Percentiles rank a stretch among this genome's conserved stretches.
Conservation (phyloP, 805 yeast species). For the Torulaspora delbrueckii region DNA sequence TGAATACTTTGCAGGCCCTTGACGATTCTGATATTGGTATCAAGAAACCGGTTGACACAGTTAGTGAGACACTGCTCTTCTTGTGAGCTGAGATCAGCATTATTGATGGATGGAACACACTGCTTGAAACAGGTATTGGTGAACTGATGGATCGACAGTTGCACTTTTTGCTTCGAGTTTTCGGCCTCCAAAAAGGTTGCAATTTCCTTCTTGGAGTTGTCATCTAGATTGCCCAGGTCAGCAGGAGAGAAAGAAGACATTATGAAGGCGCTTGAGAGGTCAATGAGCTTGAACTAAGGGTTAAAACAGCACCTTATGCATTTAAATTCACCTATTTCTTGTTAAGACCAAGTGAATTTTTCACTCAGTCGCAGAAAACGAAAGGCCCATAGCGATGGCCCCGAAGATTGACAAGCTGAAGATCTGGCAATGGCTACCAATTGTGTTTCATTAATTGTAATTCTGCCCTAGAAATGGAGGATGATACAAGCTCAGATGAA, state of each 20-base stretch:
- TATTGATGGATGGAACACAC: conserved; percentile 53
- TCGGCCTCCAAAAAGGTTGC: conserved; percentile 74
- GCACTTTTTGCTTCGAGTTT: conserved; percentile 81
- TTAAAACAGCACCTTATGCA: background rate
- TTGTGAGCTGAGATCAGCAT: conserved; percentile 45
- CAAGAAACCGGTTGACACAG: conserved; percentile 82
- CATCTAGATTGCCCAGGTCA: conserved; percentile 51
- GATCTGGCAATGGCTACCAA: background rate
- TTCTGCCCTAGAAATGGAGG: background rate
- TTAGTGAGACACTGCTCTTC: conserved; percentile 74
- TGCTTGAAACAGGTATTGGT: conserved; percentile 88
- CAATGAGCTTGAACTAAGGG: background rate
- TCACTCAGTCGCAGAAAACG: background rate
- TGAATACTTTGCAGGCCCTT: conserved; percentile 40
- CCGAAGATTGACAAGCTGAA: background rate
- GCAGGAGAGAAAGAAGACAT: conserved; percentile 40
- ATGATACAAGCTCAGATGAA: background rate
- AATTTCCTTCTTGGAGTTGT: conserved; percentile 65
- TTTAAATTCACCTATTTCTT: background rate
- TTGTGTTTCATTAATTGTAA: too few species aligned
- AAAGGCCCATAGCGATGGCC: background rate
- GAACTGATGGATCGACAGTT: conserved; percentile 78
- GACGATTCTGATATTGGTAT: conserved; percentile 81
- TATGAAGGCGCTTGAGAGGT: background rate
- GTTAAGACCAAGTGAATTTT: background rate